Evolutionary conservation across 768 basidiomycete species (phyloP).

Genomic region (Hydnum rufescens): DNA sequence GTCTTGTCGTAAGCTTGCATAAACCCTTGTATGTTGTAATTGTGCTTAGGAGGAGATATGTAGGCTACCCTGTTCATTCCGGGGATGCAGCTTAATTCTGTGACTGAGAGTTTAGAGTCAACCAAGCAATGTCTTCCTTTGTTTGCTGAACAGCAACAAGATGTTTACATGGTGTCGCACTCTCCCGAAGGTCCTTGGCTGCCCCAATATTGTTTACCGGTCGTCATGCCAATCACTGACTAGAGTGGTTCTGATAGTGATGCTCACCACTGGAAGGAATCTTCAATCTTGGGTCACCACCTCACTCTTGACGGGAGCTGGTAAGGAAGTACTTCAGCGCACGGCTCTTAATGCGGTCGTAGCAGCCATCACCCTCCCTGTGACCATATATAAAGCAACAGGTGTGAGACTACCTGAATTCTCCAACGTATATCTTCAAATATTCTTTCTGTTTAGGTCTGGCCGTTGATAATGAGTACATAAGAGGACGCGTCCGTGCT

Average conservation of each 20-base stretch:
- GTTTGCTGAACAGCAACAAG: slow-evolving; percentile 19
- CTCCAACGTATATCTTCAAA: no score
- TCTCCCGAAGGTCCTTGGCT: slow-evolving; percentile 1
- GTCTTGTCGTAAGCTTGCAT: slow-evolving; percentile 5
- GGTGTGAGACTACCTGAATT: no score
- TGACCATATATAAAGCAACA: slow-evolving; percentile 12
- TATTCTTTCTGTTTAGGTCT: slow-evolving; percentile 5
- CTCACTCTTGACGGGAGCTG: slow-evolving; percentile 17
- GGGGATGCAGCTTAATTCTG: slow-evolving; percentile 21
- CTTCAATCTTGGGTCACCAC: slow-evolving; percentile 17
- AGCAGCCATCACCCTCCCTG: slow-evolving; percentile 18
- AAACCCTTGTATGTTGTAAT: background rate
- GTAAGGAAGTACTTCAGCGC: slow-evolving; percentile 23
- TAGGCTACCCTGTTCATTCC: slow-evolving; percentile 23
- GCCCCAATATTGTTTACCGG: slow-evolving; percentile 3
- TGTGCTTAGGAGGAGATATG: background rate
- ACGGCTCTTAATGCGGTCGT: slow-evolving; percentile 24
- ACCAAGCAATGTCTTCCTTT: slow-evolving; percentile 11
- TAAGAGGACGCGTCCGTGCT: slow-evolving; percentile 11
- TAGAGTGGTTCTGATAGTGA: slow-evolving; percentile 11
- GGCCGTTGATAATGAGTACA: slow-evolving; percentile 16
- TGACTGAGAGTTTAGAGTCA: slow-evolving; percentile 15
- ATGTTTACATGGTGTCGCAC: slow-evolving; percentile 20
- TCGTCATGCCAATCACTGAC: background rate
- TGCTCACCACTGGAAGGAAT: slow-evolving; percentile 15